Base-by-base conservation (phyloP, 2,329 filamentous ascomycete species). In the Fusarium denticulatum region DNA sequence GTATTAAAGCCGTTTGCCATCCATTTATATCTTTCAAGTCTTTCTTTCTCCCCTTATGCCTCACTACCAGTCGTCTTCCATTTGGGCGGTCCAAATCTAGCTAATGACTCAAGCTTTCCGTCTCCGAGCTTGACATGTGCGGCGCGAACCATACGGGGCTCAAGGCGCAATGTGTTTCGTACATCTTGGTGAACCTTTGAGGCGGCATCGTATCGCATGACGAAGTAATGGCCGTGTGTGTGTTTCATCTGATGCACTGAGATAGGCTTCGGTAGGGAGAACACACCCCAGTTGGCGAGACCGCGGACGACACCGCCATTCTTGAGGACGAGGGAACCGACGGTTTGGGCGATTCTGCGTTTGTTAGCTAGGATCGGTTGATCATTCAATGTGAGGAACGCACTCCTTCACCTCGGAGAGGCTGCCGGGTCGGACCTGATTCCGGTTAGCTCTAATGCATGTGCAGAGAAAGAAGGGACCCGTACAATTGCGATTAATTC, bases 361-460 rank as follows among this genome's bases (percentile, higher is more conserved):
- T 39, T 22, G 24, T 78, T 52, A 76, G 73, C 69, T 64, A 46
- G 61, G 57, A 40, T 43, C 28, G 28, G 36, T 43, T 24, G 40
- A 47, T 30, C 42, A 40, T 49, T 68, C 55, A 60, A 47, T 43
- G 56, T 30, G 28, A 47, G 30, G 64, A 76, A 86, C 89, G 77
- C 91, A 98, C 95, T 98, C 96, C 90, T 96, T 97, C 79, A 98
- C 95, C 88, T 98, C 96, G 81, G 88, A 86, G 81, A 98, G 86
- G 85, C 91, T 96, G 88, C 94, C 94, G 77, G 95, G 94, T 81
- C 96, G 96, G 86, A 97, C 95, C 96, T 98, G 24, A 55, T 26
- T 28, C 20, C 5, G 47, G 60, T 77, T 47, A 78, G 64, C 47
- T 53, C 15, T 13, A 28, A 16, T 40, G 8, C 20, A 28, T 18